Base-by-base conservation (phyloP, 83 land plant species). In the Picea abies region DNA sequence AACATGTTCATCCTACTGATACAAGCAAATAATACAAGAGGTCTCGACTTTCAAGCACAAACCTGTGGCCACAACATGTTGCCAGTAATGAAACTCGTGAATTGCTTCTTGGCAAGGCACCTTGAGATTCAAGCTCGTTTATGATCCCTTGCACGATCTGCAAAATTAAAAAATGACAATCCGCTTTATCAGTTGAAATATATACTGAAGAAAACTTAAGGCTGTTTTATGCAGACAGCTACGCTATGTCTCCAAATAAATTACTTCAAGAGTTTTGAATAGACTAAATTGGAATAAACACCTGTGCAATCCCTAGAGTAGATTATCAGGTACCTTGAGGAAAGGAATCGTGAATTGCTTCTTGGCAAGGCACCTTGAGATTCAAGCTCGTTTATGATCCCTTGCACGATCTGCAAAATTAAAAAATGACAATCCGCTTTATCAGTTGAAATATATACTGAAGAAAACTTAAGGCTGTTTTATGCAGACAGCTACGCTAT, bases 51-150 rank as follows among this genome's bases (percentile, higher is more conserved):
- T 52, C 56, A 52, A 65, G 26, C 5, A 78, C 80, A 19, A 77
- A 95, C 98, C 98, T 95, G 61, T 93, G 96, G 63, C 99, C 99
- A 84, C 99, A 97, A 75, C 99, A 97, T 9, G 99, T 97, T n/a
- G 99, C 99, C 4, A 97, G 93, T 1, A 98, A 95, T 17, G 99
- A 97, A 85, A 97, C 99, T 84, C 99, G 93, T 26, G 99, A 95
- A 86, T 92, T 97, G 83, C 99, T 95, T 83, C 99, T 89, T 23
- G 98, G 99, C 25, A 97, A 88, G 69, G 96, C 98, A 49, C 99
- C 98, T 91, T 95, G 99, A n/a, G 94, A 91, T 84, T 97, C 99
- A 4, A 97, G 88, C 79, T 97, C 99, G 81, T 90, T 93, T 22
- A 97, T 97, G 26, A 97, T 95, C 80, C 94, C 90, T 82, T 97